phyloP scores from a whole-genome alignment of 1,139 yeast species.

The Geotrichum australiense region DNA sequence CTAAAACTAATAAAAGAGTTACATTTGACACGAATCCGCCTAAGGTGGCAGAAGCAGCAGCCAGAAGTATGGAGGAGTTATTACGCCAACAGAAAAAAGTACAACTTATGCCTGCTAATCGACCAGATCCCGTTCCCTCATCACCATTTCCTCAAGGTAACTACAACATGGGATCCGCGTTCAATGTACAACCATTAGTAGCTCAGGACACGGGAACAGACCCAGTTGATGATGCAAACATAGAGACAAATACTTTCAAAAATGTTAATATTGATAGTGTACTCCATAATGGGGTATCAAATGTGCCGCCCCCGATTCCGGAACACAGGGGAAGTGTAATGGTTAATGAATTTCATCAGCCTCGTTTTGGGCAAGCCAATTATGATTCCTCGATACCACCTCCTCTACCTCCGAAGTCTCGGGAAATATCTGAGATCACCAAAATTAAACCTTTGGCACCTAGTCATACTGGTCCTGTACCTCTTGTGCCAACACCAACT shows the following conservation, averaged over 20 bases:
- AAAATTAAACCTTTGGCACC: constrained; percentile 8
- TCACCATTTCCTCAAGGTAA: constrained; percentile 15
- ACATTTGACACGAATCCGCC: constrained; percentile 36
- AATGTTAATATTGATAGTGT: constrained; percentile 37
- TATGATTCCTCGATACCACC: constrained; percentile 12
- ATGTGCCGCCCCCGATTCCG: constrained; percentile 20
- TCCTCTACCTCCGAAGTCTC: constrained; percentile 16
- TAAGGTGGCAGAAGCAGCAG: constrained; percentile 38
- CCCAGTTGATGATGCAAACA: constrained; percentile 31
- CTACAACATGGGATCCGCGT: constrained; percentile 16
- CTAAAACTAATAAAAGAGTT: constrained; percentile 29
- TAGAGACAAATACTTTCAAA: constrained; percentile 32
- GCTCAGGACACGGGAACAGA: constrained; percentile 18
- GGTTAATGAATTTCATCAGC: constrained; percentile 10
- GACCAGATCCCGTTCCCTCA: constrained; percentile 6
- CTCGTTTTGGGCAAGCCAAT: constrained; percentile 4
- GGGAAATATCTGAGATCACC: constrained; percentile 3
- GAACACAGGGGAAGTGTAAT: constrained; percentile 14
- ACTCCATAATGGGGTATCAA: constrained; percentile 35
- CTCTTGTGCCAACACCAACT: constrained; percentile 13
- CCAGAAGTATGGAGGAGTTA: constrained; percentile 35
- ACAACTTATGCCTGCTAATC: constrained; percentile 13
- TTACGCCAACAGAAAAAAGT: constrained; percentile 29
- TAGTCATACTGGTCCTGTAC: constrained; percentile 9
- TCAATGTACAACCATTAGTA: constrained; percentile 14